Base-by-base conservation (phyloP, 345 rosid species). In the Linum tenue region DNA sequence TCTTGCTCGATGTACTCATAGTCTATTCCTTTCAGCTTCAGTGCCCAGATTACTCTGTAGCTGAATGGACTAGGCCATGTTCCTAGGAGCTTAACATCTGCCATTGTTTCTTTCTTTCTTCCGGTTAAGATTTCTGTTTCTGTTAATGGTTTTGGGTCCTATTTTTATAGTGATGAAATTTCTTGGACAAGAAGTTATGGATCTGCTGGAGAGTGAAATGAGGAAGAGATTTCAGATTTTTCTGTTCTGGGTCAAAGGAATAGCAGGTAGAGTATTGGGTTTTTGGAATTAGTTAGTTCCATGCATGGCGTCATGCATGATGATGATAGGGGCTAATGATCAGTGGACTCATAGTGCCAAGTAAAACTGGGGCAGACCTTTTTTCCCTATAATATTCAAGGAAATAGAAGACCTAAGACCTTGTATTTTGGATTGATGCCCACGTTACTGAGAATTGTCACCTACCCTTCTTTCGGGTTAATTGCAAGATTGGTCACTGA, bases 11-110 rank as follows among this genome's bases (percentile, higher is more conserved):
- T 1, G 3, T 37, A 37, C 37, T 73, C 72, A 0, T 17, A 68
- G 3, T 59, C 59, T 5, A 67, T 39, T 7, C 64, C 76, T 59
- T 67, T 72, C 8, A 72, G 55, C 48, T 72, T 67, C 12, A 67
- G 67, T n/a, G 71, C 67, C 73, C 73, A 70, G n/a, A 44, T 63
- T 2, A 56, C 48, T 41, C 48, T 40, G 66, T 8, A 38, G 35
- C 53, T 39, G 39, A 17, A 69, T 22, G 72, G 72, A 42, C 72
- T 69, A 4, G 35, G 3, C 64, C 64, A 59, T 10, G 35, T 58
- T 16, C 70, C 70, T 43, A 59, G 59, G 2, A 67, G 58, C 70
- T 59, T 67, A 41, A 67, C 59, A 9, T 67, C 70, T 22, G 41
- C 64, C 70, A 67, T 67, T n/a, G 37, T 41, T 56, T 22, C 1